These are phyloP conservation scores for Magnaporthiopsis poae DNA, from an alignment of 2,329 filamentous ascomycete species.

Conservation along the genomic window DNA sequence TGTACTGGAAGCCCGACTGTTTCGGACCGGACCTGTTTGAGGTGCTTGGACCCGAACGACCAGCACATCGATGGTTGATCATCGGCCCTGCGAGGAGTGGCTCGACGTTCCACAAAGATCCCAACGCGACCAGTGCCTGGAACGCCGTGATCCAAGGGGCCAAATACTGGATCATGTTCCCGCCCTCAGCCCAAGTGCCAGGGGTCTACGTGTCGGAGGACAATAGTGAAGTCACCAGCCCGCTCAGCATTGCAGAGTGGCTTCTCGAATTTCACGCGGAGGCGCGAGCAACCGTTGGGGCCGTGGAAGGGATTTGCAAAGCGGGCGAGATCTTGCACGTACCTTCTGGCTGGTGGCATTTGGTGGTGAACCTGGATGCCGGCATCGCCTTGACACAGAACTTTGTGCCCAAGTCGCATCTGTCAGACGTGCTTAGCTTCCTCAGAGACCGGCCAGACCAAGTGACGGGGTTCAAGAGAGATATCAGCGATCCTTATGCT, in stretches of 20 bases:
- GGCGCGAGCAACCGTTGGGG: conserved; percentile 65
- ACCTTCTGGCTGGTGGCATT: conserved; percentile 91
- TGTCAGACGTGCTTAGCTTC: conserved; percentile 69
- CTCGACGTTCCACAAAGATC: conserved; percentile 86
- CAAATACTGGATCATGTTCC: conserved; percentile 99
- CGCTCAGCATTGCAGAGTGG: conserved; percentile 94
- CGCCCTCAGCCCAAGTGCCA: conserved; percentile 65
- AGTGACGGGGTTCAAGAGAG: conserved; percentile 72
- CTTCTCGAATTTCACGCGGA: conserved; percentile 79
- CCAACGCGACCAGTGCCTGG: conserved; percentile 71
- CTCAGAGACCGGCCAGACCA: conserved; percentile 73
- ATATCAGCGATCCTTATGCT: conserved; percentile 61
- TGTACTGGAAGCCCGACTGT: conserved; percentile 73
- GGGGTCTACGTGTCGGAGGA: conserved; percentile 85
- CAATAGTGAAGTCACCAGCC: conserved; percentile 84
- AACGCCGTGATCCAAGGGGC: conserved; percentile 82
- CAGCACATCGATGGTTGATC: conserved; percentile 87
- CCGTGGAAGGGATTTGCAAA: conserved; percentile 73
- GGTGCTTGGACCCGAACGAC: conserved; percentile 65
- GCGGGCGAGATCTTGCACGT: conserved; percentile 85
- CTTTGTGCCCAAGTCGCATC: conserved; percentile 70
- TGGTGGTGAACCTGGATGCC: conserved; percentile 79
- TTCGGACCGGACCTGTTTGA: conserved; percentile 83
- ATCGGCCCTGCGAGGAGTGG: conserved; percentile 78
- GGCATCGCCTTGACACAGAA: conserved; percentile 91